Evolutionary conservation across 768 basidiomycete genomes (phyloP), one percentile per base, ranked within the genome.

Genomic region (Mycena pura): DNA sequence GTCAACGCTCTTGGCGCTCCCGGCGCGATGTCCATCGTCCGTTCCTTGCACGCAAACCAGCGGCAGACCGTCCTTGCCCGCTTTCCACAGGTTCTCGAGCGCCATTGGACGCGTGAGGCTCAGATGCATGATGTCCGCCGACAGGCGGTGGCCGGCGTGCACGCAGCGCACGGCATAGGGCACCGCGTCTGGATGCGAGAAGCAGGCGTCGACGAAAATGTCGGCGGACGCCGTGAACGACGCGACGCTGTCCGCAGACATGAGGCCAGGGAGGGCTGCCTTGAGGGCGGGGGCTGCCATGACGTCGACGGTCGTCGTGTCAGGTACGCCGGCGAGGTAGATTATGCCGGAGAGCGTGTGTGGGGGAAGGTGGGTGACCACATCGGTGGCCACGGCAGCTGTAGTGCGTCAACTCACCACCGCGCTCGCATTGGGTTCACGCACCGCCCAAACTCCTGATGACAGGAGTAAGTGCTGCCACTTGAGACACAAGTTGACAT

Each of bases 401-500:
- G 36, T 39, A 5, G 58, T n/a, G 1, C 7, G 9, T 15, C 14
- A 8, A 15, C 14, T 46, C 10, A 27, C 43, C n/a, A 19, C 22
- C 15, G 10, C 19, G 40, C 57, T 29, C 44, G 28, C 19, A 41
- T 3, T 24, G n/a, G 9, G 15, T 31, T 19, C 6, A 54, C 72
- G 45, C 38, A 72, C 73, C 70, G 47, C 70, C 74, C 57, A 71
- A 59, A 48, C 72, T 74, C 74, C 72, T 76, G 10, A 34, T 31
- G 15, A 19, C 14, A 39, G 11, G 10, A 22, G 24, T 17, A 15
- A 17, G 8, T 6, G 11, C 2, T 21, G 11, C 0, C 14, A 5
- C 8, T 6, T 9, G n/a, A 34, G 5, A 6, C 0, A 25, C 3
- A 19, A 27, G 24, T 5, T 6, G 22, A n/a, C 6, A 6, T 14